These are phyloP conservation scores for Lenwebbia sp. DNA, from an alignment of 345 rosid species.

Conservation along the genomic window DNA sequence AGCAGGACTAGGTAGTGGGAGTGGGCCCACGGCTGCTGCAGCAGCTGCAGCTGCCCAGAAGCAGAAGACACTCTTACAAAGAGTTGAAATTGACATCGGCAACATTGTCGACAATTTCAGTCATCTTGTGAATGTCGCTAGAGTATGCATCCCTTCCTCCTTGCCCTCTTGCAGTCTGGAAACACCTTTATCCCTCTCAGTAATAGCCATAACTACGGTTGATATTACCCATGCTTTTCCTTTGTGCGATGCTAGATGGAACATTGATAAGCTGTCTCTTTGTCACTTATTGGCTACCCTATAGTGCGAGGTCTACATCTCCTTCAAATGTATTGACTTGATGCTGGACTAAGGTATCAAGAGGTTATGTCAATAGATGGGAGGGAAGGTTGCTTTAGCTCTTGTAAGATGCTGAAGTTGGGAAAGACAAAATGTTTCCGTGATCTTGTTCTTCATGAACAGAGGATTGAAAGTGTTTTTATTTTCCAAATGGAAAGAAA, in stretches of 20 bases:
- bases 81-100: slow-evolving; percentile 75
- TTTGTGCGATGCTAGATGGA: background rate
- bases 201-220: background rate
- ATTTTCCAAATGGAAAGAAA: background rate
- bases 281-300: background rate
- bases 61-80: slow-evolving; percentile 77
- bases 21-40: slow-evolving; percentile 75
- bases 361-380: background rate
- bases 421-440: rapidly evolving
- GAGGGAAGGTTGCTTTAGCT: background rate
- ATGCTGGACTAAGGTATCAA: background rate
- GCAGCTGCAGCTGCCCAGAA: slow-evolving; percentile 76
- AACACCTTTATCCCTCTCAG: background rate
- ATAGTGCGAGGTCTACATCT: background rate
- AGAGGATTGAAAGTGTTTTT: background rate
- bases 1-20: slow-evolving; percentile 25
- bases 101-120: slow-evolving; percentile 75
- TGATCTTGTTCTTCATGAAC: background rate
- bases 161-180: background rate
- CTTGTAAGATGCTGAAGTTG: background rate
- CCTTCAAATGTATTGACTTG: background rate
- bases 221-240: background rate
- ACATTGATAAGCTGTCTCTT: background rate
- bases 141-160: slow-evolving; percentile 21
- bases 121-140: slow-evolving; percentile 70